Percentiles rank a stretch among this genome's conserved stretches.
These are phyloP conservation scores for Retiboletus fuscus DNA, from an alignment of 1,284 basidiomycete species.

Conservation along the genomic window DNA sequence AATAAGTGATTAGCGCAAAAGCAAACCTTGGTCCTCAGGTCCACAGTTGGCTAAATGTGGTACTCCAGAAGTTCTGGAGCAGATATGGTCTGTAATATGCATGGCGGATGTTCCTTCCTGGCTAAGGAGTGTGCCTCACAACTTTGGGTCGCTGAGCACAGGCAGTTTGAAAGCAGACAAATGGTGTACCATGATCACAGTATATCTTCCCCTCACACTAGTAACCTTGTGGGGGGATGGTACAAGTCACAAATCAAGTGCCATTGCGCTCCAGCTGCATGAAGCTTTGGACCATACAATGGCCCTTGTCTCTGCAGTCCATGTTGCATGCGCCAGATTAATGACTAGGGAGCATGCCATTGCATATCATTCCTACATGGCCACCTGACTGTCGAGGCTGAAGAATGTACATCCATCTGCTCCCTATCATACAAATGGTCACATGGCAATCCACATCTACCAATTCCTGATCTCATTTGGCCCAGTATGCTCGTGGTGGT, in stretches of 20 bases:
- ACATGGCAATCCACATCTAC: constrained; percentile 25
- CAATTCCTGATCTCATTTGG: constrained; percentile 15
- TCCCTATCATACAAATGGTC: constrained; percentile 11
- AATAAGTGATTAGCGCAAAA: neutral
- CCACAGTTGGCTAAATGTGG: constrained; percentile 6
- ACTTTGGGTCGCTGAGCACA: constrained; percentile 14
- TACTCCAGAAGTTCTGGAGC: constrained; percentile 12
- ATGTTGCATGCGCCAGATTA: constrained; percentile 17
- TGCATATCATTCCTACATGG: neutral
- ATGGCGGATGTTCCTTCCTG: constrained; percentile 7
- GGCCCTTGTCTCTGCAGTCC: constrained; percentile 21
- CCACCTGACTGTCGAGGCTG: constrained; percentile 3
- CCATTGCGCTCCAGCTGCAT: neutral
- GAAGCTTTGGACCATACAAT: constrained; percentile 20
- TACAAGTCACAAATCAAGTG: neutral
- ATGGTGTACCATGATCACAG: constrained; percentile 17
- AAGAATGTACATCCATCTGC: constrained; percentile 11
- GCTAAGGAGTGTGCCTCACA: constrained; percentile 12
- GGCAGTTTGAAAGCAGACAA: constrained; percentile 20
- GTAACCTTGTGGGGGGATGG: constrained; percentile 22
- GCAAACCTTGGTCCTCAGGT: constrained; percentile 14
- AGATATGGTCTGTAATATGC: constrained; percentile 6
- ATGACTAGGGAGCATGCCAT: constrained; percentile 9
- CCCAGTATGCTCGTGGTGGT: constrained; percentile 21
- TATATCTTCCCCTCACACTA: constrained; percentile 21